A percentile compares a stretch with the other conserved stretches of the same genome.
Conservation (phyloP, 2,329 filamentous ascomycete genomes). For the Malbranchea cinnamomea region DNA sequence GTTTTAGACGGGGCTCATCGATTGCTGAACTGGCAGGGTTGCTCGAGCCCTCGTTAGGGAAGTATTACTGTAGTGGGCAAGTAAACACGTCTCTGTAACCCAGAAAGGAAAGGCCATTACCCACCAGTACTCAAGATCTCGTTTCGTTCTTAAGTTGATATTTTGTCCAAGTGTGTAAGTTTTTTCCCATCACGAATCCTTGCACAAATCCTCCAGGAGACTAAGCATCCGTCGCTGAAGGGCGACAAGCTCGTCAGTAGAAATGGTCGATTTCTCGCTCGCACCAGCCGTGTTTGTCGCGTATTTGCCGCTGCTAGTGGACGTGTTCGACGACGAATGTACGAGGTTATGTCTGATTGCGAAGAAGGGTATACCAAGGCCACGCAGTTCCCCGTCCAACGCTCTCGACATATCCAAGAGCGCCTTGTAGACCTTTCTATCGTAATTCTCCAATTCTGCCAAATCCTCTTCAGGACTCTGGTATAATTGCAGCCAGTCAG, state of each 20-base stretch:
- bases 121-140: too few relatives aligned
- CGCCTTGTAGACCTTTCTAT: slow-evolving; percentile 47
- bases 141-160: too few relatives aligned
- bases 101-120: too few relatives aligned
- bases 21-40: too few relatives aligned
- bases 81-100: too few relatives aligned
- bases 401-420: slow-evolving; percentile 44
- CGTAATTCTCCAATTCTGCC: slow-evolving; percentile 43
- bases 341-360: slow-evolving; percentile 34
- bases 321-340: slow-evolving; percentile 7
- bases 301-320: slow-evolving; percentile 6
- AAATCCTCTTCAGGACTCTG: slow-evolving; percentile 34
- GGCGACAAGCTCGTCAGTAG: slow-evolving; percentile 26
- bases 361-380: slow-evolving; percentile 47
- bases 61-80: too few relatives aligned
- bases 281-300: neutral
- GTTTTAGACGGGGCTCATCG: too few relatives aligned
- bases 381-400: slow-evolving; percentile 40
- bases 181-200: slow-evolving; percentile 21
- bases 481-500: too few relatives aligned
- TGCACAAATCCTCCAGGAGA: slow-evolving; percentile 37
- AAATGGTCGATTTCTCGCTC: slow-evolving; percentile 16
- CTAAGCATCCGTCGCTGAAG: slow-evolving; percentile 35
- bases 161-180: too few relatives aligned
- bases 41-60: too few relatives aligned